Percentiles rank a stretch among this genome's conserved stretches.
These are phyloP conservation scores for Eudorina sp. DNA, from an alignment of 139 green algal species.

Conservation along the genomic window DNA sequence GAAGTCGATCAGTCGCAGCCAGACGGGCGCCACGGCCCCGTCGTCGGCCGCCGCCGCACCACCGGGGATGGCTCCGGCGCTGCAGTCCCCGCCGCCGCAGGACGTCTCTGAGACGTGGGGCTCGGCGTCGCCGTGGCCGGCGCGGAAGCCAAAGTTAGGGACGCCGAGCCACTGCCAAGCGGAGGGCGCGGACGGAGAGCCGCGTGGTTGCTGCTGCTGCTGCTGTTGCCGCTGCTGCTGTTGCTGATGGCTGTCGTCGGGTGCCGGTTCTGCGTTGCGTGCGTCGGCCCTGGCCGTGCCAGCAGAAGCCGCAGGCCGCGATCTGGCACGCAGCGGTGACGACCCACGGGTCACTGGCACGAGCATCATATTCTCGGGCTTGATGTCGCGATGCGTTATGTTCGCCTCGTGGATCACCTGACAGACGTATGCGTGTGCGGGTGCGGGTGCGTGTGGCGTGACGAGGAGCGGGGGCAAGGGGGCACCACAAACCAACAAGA, in stretches of 20 bases:
- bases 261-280: background rate
- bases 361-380: constrained; percentile 84
- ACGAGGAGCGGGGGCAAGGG: too few species aligned
- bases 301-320: background rate
- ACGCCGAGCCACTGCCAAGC: background rate
- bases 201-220: background rate
- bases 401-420: constrained; percentile 68
- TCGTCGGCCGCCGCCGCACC: background rate
- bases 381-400: constrained; percentile 83
- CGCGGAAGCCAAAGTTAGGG: background rate
- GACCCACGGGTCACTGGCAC: constrained; percentile 11
- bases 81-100: background rate
- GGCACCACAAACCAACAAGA: too few species aligned
- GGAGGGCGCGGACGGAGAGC: background rate
- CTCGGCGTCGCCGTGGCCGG: background rate
- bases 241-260: background rate
- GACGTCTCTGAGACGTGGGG: background rate
- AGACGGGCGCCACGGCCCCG: constrained; percentile 29
- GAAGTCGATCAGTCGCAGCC: constrained; percentile 84
- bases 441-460: too few species aligned
- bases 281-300: background rate
- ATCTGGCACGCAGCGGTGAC: background rate
- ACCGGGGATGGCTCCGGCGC: background rate
- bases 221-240: background rate
- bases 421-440: too few species aligned